A percentile compares a stretch with the other conserved stretches of the same genome.
Evolutionary conservation across 1,284 basidiomycete species (phyloP).

Genomic region (Trichosporon sp.): DNA sequence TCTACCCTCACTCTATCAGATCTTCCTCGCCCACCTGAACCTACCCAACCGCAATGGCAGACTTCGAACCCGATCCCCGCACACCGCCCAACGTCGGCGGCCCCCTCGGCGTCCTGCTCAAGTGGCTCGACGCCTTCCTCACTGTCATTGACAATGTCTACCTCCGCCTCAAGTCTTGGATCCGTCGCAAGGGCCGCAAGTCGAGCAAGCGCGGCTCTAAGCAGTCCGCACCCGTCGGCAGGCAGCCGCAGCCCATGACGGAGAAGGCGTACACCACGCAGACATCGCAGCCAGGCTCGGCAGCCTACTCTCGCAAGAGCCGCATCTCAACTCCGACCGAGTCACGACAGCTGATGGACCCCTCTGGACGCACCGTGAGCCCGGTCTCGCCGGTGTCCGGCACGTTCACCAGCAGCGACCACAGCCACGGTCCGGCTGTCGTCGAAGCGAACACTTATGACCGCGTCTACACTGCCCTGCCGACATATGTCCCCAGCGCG

Average conservation of each 20-base stretch:
- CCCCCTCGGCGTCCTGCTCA: background rate
- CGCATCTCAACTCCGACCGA: background rate
- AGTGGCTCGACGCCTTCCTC: conserved; percentile 1
- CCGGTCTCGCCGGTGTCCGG: background rate
- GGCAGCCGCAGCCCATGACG: background rate
- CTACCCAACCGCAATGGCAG: background rate
- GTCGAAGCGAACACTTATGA: background rate
- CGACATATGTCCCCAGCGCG: background rate
- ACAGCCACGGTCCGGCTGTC: background rate
- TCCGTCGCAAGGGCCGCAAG: background rate
- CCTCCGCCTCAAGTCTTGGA: background rate
- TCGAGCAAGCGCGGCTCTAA: background rate
- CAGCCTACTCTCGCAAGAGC: background rate
- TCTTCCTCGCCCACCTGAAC: background rate
- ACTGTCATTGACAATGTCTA: background rate
- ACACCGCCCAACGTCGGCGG: background rate
- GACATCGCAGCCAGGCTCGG: background rate
- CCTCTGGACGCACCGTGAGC: background rate
- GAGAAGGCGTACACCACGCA: background rate
- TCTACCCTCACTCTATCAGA: no score
- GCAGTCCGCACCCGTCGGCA: background rate
- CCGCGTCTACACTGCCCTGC: background rate
- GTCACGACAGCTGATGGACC: background rate
- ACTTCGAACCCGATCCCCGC: background rate
- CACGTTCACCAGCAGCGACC: background rate